phyloP scores from a whole-genome alignment of 148 eudicot genomes.

The Persicaria maculosa region DNA sequence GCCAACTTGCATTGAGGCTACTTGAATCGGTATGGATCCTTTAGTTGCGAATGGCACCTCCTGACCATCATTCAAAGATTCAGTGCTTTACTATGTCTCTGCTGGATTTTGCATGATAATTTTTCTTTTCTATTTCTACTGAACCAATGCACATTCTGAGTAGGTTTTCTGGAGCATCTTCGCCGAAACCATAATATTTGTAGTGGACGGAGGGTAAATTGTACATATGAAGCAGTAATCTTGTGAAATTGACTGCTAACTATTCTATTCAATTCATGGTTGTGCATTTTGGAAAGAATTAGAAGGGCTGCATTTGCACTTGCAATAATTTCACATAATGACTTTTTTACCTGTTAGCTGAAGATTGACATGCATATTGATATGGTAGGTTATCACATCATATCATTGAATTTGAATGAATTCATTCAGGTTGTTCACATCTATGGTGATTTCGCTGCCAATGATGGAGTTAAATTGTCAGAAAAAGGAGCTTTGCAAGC shows the following conservation, averaged over 20 bases:
- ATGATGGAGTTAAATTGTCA: slow-evolving; percentile 42
- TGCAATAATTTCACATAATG: not conserved
- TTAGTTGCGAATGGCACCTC: not conserved
- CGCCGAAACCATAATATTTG: not conserved
- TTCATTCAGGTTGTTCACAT: slow-evolving; percentile 48
- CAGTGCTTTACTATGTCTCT: not conserved
- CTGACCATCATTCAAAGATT: not conserved
- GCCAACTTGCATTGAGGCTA: slow-evolving; percentile 57
- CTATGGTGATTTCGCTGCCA: slow-evolving; percentile 49
- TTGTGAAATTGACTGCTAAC: no score
- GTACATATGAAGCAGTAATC: no score
- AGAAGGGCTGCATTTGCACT: no score
- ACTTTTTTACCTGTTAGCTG: no score
- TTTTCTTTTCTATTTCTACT: not conserved
- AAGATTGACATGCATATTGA: not conserved
- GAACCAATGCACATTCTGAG: not conserved
- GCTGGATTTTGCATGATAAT: not conserved
- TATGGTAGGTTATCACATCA: not conserved
- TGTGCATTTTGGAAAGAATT: no score
- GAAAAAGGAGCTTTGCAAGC: slow-evolving; percentile 85
- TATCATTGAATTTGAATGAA: not conserved
- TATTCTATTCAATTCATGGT: no score
- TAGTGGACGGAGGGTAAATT: no score
- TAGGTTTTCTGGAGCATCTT: not conserved
- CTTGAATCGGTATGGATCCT: slow-evolving; percentile 58